Conservation (phyloP, 2,329 filamentous ascomycete genomes). For the Chaetomiaceae sp. region DNA sequence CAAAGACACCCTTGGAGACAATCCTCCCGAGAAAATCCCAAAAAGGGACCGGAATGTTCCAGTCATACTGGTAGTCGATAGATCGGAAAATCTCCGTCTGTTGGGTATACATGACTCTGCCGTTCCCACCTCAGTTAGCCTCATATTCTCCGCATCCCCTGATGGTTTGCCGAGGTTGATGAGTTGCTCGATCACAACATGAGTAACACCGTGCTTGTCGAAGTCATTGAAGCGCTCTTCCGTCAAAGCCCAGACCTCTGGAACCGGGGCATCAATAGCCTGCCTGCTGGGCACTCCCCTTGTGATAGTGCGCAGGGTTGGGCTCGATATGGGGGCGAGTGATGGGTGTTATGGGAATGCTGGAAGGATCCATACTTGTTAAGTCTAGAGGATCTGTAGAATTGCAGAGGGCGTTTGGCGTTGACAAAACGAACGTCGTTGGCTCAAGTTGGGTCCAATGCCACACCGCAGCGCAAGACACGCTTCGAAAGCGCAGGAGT, state of each 20-base stretch:
- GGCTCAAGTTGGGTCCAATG: too few species aligned
- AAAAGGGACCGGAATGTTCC: conserved; percentile 5
- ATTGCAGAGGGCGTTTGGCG: too few species aligned
- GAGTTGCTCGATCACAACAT: conserved; percentile 14
- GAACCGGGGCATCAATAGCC: conserved; percentile 8
- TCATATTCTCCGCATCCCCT: neutral
- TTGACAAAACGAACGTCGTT: too few species aligned
- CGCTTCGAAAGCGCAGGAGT: too few species aligned
- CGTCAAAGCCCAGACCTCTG: conserved; percentile 4
- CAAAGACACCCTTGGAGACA: conserved; percentile 2
- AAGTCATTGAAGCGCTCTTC: conserved; percentile 6
- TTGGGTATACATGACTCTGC: conserved; percentile 6
- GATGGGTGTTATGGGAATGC: conserved; percentile 3
- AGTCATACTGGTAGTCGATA: conserved; percentile 16
- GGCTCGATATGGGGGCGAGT: neutral
- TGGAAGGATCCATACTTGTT: conserved; percentile 1
- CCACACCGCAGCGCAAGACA: too few species aligned
- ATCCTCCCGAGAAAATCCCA: conserved; percentile 16
- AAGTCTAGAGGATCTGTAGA: too few species aligned
- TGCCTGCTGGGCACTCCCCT: neutral
- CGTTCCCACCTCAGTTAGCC: neutral
- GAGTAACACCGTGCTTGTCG: conserved; percentile 1
- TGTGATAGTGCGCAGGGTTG: conserved; percentile 9
- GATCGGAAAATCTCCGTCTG: conserved; percentile 9
- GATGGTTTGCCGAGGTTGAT: neutral